phyloP scores from a whole-genome alignment of 2,329 filamentous ascomycete genomes.

The Juglanconis juglandina region DNA sequence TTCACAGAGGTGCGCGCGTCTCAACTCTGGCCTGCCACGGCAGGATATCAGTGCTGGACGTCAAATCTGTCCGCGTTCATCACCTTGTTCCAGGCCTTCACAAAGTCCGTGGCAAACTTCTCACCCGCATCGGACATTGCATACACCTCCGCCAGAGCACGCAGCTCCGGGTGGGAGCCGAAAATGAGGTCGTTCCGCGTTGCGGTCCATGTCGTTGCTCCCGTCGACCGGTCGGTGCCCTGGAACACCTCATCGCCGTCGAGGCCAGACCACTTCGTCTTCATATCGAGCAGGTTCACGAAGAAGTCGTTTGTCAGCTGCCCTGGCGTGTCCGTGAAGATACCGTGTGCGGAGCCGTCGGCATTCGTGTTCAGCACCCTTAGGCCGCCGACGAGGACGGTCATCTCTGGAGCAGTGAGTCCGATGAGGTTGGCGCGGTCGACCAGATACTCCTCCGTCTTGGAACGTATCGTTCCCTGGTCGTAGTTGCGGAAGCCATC shows the following conservation, averaged over 20 bases:
- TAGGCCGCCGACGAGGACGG: conserved; percentile 68
- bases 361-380: conserved; percentile 68
- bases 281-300: conserved; percentile 69
- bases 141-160: conserved; percentile 69
- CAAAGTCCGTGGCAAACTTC: conserved; percentile 70
- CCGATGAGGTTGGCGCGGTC: conserved; percentile 70
- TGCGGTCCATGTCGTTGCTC: conserved; percentile 64
- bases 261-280: conserved; percentile 52
- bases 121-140: conserved; percentile 54
- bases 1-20: too few relatives aligned
- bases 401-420: conserved; percentile 67
- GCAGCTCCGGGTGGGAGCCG: conserved; percentile 70
- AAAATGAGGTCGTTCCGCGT: conserved; percentile 69
- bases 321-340: conserved; percentile 67
- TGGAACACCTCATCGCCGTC: conserved; percentile 13
- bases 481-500: conserved; percentile 82
- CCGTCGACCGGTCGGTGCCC: conserved; percentile 35
- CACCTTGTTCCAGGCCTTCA: conserved; percentile 70
- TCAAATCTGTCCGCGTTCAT: conserved; percentile 73
- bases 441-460: conserved; percentile 66
- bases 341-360: conserved; percentile 63
- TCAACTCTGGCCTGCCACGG: too few relatives aligned
- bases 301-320: conserved; percentile 78
- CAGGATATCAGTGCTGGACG: neutral
- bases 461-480: conserved; percentile 55